A percentile compares a stretch with the other conserved stretches of the same genome.
phyloP scores from a whole-genome alignment of 352 stramenopile genomes.

The Peronospora destructor region DNA sequence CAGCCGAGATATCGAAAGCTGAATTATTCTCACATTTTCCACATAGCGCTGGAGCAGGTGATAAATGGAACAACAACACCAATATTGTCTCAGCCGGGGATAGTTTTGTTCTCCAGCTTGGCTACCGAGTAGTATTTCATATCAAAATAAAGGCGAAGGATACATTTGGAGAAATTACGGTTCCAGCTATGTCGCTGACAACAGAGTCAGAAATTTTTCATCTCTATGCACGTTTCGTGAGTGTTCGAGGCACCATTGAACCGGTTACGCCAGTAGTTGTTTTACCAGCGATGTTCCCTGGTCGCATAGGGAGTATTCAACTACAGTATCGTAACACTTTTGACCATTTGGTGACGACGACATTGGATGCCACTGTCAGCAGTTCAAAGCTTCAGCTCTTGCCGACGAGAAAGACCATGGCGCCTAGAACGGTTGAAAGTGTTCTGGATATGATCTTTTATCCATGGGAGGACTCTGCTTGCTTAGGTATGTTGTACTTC shows the following conservation, averaged over 20 bases:
- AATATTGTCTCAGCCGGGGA: conserved; percentile 10
- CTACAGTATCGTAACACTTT: conserved; percentile 45
- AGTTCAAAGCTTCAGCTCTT: conserved; percentile 19
- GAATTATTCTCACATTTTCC: conserved; percentile 1
- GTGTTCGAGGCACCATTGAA: conserved; percentile 28
- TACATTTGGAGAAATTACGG: conserved; percentile 20
- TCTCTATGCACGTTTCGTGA: conserved; percentile 27
- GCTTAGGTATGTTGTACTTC: conserved; percentile 22
- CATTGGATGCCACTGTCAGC: conserved; percentile 13
- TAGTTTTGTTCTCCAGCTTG: conserved; percentile 26
- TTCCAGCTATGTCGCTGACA: conserved; percentile 32
- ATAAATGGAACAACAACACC: background rate
- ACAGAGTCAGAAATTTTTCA: conserved; percentile 37
- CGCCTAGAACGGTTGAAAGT: conserved; percentile 17
- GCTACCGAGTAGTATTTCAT: conserved; percentile 22
- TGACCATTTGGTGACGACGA: conserved; percentile 23
- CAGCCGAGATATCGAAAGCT: conserved; percentile 6
- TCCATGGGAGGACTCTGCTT: conserved; percentile 25
- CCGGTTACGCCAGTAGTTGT: conserved; percentile 24
- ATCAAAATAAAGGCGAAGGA: conserved; percentile 25
- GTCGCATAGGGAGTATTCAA: conserved; percentile 22
- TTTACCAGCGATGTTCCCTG: conserved; percentile 36
- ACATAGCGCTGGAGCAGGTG: background rate
- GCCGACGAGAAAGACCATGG: conserved; percentile 15
- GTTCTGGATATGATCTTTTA: conserved; percentile 33